Conservation (phyloP, 75 land plant genomes). For the Pseudotsuga menziesii region DNA sequence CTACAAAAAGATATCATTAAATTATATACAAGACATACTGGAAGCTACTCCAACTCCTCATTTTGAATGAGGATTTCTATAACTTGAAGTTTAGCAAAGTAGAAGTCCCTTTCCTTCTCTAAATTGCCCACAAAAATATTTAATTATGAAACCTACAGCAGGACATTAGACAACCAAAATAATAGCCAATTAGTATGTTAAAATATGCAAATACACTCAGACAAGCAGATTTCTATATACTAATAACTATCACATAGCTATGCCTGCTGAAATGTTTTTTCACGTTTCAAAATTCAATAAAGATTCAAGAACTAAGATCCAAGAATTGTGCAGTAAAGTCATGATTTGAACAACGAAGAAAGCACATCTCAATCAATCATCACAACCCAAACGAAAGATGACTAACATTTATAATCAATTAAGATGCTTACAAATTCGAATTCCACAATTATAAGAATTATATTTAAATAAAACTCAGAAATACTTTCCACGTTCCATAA, state of each 20-base stretch:
- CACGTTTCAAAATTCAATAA: background rate
- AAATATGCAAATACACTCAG: background rate
- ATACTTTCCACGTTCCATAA: background rate
- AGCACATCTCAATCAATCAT: background rate
- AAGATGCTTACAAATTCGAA: background rate
- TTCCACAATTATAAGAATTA: background rate
- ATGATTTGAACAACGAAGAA: background rate
- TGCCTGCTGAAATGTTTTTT: background rate
- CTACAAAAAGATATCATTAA: background rate
- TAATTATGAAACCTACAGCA: background rate
- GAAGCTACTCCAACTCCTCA: too few relatives aligned
- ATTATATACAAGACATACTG: conserved; percentile 12
- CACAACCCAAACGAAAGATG: background rate
- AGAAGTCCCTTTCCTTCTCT: too few relatives aligned
- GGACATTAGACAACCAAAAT: background rate
- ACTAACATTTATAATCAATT: background rate
- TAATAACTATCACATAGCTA: too few relatives aligned
- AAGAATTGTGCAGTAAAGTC: conserved; percentile 3
- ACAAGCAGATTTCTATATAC: too few relatives aligned
- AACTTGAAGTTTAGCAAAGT: too few relatives aligned
- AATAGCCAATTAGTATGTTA: background rate
- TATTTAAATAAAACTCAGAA: background rate
- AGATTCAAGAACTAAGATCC: background rate
- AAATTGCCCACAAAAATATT: too few relatives aligned
- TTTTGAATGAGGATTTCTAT: too few relatives aligned